These are phyloP conservation scores for Benincasa hispida DNA, from an alignment of 306 rosid genomes.

Conservation along the genomic window DNA sequence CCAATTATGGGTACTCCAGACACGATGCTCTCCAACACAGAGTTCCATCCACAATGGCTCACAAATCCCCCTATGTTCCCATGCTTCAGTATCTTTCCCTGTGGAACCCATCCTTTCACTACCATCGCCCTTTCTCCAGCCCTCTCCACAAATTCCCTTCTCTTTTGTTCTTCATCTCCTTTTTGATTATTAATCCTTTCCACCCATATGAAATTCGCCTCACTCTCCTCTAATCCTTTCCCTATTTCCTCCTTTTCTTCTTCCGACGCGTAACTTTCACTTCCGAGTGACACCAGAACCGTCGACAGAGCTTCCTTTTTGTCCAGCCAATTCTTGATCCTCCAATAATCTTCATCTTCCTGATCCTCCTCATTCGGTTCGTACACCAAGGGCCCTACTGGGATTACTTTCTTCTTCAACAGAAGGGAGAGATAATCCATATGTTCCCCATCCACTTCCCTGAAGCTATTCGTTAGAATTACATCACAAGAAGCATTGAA, in stretches of 20 bases:
- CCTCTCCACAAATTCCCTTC: conserved; percentile 1
- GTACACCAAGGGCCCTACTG: conserved; percentile 11
- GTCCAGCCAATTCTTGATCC: neutral
- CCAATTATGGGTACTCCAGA: conserved; percentile 16
- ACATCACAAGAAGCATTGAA: neutral
- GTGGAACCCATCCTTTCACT: conserved; percentile 19
- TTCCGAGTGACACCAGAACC: conserved; percentile 18
- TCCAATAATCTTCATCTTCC: neutral
- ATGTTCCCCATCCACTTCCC: conserved; percentile 11
- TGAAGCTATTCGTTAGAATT: neutral
- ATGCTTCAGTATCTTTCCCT: conserved; percentile 10
- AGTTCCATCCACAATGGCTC: conserved; percentile 30
- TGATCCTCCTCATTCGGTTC: neutral
- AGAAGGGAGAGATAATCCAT: conserved; percentile 7
- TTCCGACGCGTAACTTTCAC: conserved; percentile 9
- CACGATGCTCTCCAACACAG: conserved; percentile 17
- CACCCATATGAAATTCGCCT: conserved; percentile 16
- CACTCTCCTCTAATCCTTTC: conserved; percentile 11
- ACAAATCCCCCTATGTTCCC: conserved; percentile 15
- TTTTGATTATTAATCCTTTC: no score
- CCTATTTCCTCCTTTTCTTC: conserved; percentile 16
- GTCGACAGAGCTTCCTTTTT: conserved; percentile 6
- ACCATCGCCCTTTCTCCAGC: conserved; percentile 9
- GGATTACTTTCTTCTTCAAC: conserved; percentile 8
- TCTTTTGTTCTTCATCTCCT: neutral